Evolutionary conservation across 2,329 filamentous ascomycete genomes (phyloP), one percentile per base, ranked within the genome.

Genomic region (Phoma sp.): DNA sequence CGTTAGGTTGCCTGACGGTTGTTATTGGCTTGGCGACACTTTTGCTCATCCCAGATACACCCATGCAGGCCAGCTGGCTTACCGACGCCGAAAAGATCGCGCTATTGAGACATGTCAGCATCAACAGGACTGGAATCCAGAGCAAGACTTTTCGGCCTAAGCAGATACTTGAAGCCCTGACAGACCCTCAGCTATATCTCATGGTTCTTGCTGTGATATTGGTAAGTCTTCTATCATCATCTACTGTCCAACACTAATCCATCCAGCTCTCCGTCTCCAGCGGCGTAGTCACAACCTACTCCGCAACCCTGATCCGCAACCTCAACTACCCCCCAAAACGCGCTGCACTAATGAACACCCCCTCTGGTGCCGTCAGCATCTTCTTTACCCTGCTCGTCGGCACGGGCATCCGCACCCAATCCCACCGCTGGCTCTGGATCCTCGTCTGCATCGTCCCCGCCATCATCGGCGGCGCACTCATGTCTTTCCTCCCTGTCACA

Each of bases 121-220:
- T 84, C 29, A 92, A 92, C 62, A 86, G 90, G 71, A 89, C 89
- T 48, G 89, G 89, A 0, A 86, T 89, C 11, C 86, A 86, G 4
- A 87, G 83, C 56, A 83, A 83, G 53, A 80, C 87, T 52, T 88
- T 88, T 71, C 86, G 86, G 55, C 78, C 81, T 75, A 77, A 80
- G 13, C 89, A 93, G 57, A 78, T 88, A 1, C 73, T 80, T 7
- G 83, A 85, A 57, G 81, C 82, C 0, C 61, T 85, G 3, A 47
- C 73, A 7, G 83, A 86, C 59, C 82, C 82, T 2, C 77, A 84
- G 68, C 79, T 82, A 0, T 85, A 82, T 81, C 77, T 61, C 29
- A 52, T 61, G 38, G 40, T 58, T 22, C 33, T 61, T 7, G 45
- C 55, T n/a, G 52, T 57, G 10, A 40, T 61, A 4, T 14, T 61